These are phyloP conservation scores for Phyllosticta paracitricarpa DNA, from an alignment of 2,329 filamentous ascomycete genomes.

Conservation along the genomic window DNA sequence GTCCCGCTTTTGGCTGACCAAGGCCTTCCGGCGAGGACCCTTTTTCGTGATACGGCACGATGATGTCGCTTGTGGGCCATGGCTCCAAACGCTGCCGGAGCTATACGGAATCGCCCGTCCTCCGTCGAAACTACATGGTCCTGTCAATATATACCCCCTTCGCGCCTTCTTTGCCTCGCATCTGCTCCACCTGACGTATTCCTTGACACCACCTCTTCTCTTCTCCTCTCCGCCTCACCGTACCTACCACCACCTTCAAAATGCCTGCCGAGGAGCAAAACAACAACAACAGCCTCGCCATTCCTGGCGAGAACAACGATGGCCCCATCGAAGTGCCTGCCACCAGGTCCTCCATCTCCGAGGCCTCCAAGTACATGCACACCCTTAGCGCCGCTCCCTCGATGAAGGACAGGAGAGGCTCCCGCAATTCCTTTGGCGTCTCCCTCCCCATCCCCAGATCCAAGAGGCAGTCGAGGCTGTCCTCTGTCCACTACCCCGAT, in stretches of 20 bases:
- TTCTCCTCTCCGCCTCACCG: not conserved
- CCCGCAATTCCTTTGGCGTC: conserved; percentile 66
- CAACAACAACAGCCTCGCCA: conserved; percentile 25
- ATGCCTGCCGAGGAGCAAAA: conserved; percentile 50
- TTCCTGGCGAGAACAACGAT: conserved; percentile 33
- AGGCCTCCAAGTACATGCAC: conserved; percentile 63
- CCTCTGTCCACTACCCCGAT: conserved; percentile 45
- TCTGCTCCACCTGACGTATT: not conserved
- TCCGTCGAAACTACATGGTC: not conserved
- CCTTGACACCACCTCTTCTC: conserved; percentile 1
- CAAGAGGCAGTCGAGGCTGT: conserved; percentile 58
- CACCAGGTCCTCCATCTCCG: conserved; percentile 56
- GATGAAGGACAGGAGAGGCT: conserved; percentile 56
- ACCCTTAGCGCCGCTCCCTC: conserved; percentile 58
- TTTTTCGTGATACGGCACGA: conserved; percentile 11
- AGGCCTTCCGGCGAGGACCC: conserved; percentile 8
- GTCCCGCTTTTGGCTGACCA: conserved; percentile 11
- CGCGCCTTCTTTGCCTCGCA: not conserved
- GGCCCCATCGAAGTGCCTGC: conserved; percentile 55
- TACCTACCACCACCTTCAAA: conserved; percentile 20
- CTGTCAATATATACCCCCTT: conserved; percentile 9
- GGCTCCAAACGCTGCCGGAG: conserved; percentile 7
- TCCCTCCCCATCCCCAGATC: conserved; percentile 63
- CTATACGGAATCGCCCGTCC: conserved; percentile 3
- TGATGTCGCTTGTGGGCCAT: conserved; percentile 14